Percentiles rank a stretch among this genome's conserved stretches.
Evolutionary conservation across 257 asterid species (phyloP).

Genomic region (Mentha longifolia): DNA sequence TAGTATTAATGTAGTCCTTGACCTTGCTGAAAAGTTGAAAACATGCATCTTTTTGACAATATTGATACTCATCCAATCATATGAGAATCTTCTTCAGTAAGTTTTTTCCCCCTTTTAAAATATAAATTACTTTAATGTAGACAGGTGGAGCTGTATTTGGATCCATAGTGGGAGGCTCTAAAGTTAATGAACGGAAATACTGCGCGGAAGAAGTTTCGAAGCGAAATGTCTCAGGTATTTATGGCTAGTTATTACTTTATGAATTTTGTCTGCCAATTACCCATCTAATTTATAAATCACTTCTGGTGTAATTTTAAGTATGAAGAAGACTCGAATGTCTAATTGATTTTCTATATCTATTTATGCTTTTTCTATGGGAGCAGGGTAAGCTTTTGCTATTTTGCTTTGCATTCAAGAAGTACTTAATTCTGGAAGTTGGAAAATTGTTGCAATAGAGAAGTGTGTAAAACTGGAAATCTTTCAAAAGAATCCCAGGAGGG

Average conservation of each 20-base stretch:
- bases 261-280: slow-evolving; percentile 17
- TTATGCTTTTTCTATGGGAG: no score
- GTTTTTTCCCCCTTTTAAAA: no score
- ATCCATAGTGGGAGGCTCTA: slow-evolving; percentile 90
- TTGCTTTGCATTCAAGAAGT: slow-evolving; percentile 1
- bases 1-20: background rate
- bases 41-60: slow-evolving; percentile 5
- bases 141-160: slow-evolving; percentile 85
- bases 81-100: no score
- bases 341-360: no score
- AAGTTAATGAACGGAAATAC: slow-evolving; percentile 60
- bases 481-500: background rate
- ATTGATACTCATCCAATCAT: background rate
- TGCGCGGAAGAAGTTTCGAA: slow-evolving; percentile 83
- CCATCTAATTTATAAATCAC: no score
- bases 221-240: slow-evolving; percentile 83
- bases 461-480: background rate
- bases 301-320: no score
- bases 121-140: slow-evolving; percentile 44
- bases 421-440: slow-evolving; percentile 13
- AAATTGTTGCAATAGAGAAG: background rate
- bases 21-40: slow-evolving; percentile 17
- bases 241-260: slow-evolving; percentile 22
- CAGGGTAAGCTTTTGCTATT: background rate
- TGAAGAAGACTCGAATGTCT: no score